Conservation (phyloP, 148 eudicot genomes). For the Rhododendron simsii region DNA sequence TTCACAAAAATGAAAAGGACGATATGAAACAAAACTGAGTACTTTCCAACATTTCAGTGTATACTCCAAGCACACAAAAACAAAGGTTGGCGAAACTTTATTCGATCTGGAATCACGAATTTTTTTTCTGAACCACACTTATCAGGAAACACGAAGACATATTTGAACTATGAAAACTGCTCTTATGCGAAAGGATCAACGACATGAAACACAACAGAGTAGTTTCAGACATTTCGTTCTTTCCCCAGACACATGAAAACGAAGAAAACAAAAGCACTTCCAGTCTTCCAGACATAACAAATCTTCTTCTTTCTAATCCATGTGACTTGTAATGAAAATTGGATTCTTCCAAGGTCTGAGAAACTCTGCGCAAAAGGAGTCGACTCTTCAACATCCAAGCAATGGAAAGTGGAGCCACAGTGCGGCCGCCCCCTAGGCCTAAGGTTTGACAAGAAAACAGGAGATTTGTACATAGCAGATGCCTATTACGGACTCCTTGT, state of each 20-base stretch:
- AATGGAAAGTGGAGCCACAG: conserved; percentile 54
- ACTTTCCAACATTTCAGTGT: background rate
- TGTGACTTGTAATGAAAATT: background rate
- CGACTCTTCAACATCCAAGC: conserved; percentile 71
- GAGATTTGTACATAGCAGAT: conserved; percentile 81
- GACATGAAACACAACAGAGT: background rate
- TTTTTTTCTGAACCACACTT: background rate
- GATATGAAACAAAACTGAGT: background rate
- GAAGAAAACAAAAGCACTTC: background rate
- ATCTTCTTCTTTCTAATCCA: background rate
- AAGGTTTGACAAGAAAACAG: conserved; percentile 53
- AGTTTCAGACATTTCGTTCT: background rate
- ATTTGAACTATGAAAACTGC: background rate
- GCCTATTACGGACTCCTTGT: conserved; percentile 76
- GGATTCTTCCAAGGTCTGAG: conserved; percentile 49
- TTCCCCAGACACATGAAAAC: background rate
- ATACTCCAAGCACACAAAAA: background rate
- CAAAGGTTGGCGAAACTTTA: background rate
- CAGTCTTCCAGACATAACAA: background rate
- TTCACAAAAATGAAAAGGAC: background rate
- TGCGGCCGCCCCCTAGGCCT: conserved; percentile 92
- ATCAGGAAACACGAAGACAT: background rate
- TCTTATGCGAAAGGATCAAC: background rate
- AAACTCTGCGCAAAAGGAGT: conserved; percentile 60
- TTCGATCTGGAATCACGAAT: background rate